Conservation (phyloP, 2,329 filamentous ascomycete genomes). For the Aureobasidium sp. region DNA sequence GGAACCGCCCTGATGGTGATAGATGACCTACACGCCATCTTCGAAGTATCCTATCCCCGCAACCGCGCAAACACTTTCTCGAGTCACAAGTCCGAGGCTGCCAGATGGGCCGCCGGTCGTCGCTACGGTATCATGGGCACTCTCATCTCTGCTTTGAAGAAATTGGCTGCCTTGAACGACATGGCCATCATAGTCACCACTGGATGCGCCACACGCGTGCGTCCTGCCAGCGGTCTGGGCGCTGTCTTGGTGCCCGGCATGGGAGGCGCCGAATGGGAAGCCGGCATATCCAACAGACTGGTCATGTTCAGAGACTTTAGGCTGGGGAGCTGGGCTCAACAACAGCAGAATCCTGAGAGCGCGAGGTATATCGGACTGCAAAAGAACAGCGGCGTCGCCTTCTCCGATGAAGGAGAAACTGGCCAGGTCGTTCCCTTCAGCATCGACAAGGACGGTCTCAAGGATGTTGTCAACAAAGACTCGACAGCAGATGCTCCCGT, state of each 20-base stretch:
- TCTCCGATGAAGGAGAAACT: slow-evolving; percentile 35
- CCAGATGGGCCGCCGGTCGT: slow-evolving; percentile 43
- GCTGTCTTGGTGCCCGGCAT: slow-evolving; percentile 70
- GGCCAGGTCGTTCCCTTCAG: slow-evolving; percentile 46
- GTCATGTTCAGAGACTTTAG: slow-evolving; percentile 70
- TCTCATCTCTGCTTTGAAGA: slow-evolving; percentile 55
- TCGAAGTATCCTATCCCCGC: slow-evolving; percentile 71
- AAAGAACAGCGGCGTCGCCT: slow-evolving; percentile 36
- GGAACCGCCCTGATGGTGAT: slow-evolving; percentile 65
- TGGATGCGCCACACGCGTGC: slow-evolving; percentile 77
- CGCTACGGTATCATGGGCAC: slow-evolving; percentile 59
- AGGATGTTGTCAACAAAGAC: neutral
- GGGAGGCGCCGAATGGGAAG: slow-evolving; percentile 72
- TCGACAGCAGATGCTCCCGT: slow-evolving; percentile 24
- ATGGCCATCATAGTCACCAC: slow-evolving; percentile 69
- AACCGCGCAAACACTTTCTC: slow-evolving; percentile 22
- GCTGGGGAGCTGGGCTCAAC: slow-evolving; percentile 22
- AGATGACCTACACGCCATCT: slow-evolving; percentile 68
- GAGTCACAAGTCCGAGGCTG: slow-evolving; percentile 29
- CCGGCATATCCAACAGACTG: slow-evolving; percentile 63
- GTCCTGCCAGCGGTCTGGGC: slow-evolving; percentile 41
- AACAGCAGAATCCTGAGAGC: slow-evolving; percentile 25
- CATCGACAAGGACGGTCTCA: slow-evolving; percentile 29
- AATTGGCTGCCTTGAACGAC: slow-evolving; percentile 65
- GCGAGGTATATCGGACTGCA: slow-evolving; percentile 38